Evolutionary conservation across 2,329 filamentous ascomycete species (phyloP), one percentile per base, ranked within the genome.

Genomic region (Dryadomyces quercivorus): DNA sequence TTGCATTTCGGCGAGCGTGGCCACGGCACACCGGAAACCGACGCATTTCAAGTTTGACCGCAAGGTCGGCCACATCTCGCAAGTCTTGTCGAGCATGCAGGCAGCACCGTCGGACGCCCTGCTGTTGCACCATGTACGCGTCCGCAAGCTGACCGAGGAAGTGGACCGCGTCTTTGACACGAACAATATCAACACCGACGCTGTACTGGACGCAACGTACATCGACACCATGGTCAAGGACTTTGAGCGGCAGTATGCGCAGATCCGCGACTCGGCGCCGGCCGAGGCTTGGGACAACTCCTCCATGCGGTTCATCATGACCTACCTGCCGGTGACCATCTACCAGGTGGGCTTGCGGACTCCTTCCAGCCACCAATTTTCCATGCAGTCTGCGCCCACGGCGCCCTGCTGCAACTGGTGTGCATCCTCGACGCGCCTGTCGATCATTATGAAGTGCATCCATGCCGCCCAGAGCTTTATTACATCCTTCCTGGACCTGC

Each of bases 371-470:
- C 57, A 60, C 53, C 50, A 42, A 16, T 20, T 20, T 8, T 22
- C 48, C 1, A 45, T 50, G 0, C 45, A 50, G 9, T 36, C 34
- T n/a, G 38, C 49, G 18, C 43, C 55, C 5, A 6, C 31, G 15
- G 47, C 21, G 16, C 50, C 47, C 6, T 61, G 61, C 57, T 62
- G 61, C 50, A 54, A 47, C 42, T 62, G 61, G 61, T 62, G 61
- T 44, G 12, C 31, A 3, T 61, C 59, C 9, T 22, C 54, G 2
- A 51, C 53, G 8, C 60, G 61, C 7, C 48, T 59, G 4, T 55
- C 55, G 3, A 46, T 62, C 3, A 43, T 61, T 8, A 44, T 59
- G 42, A 58, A 59, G 26, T 55, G 56, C 55, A 53, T 59, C 9
- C 48, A 52, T 12, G 60, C 61, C 7, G 52, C 58, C 16, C 60